Evolutionary conservation across 176 grass and related monocot species (phyloP), one percentile per base, ranked within the genome.

Genomic region (Oryza coarctata): DNA sequence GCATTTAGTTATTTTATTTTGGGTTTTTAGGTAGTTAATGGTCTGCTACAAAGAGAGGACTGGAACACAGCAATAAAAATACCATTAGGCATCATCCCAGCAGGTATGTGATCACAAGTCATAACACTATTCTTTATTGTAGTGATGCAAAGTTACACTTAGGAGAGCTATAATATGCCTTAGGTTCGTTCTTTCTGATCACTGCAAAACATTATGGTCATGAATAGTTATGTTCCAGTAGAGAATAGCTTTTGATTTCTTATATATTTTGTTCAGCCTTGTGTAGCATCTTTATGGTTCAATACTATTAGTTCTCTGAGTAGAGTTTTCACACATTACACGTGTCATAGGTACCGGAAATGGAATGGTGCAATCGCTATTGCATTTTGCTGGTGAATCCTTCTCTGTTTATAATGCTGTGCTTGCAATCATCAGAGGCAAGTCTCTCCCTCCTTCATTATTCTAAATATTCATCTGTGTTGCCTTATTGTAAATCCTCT

Each of bases 1-100:
- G 47, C n/a, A 20, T 38, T 49, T 40, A 27, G 5, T 83, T 12
- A 69, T 40, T 81, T 80, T 74, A 13, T 89, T 76, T 75, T 74
- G 4, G 38, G 3, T 86, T 39, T 86, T 45, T 86, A 99, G 97
- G 93, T 99, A 52, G 89, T 99, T 78, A 99, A 99, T 90, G 97
- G 97, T 39, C 81, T 99, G 27, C 84, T 99, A 69, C 89, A 90
- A 87, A 96, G 97, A 77, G 83, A 96, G 73, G 93, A 99, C 66
- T 99, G 97, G 97, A 73, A 88, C 18, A 92, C 73, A 73, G 97
- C 91, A 80, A 99, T 99, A 82, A 91, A 99, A 90, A 62, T 96
- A 50, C 97, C 97, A 73, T 85, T 99, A 76, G 97, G 97, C 43
- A 92, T 99, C 74, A 89, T 99, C 72, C 97, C 97, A 25, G 91